Evolutionary conservation across 1,284 basidiomycete genomes (phyloP).

Genomic region (Trichosporon coremiiforme): DNA sequence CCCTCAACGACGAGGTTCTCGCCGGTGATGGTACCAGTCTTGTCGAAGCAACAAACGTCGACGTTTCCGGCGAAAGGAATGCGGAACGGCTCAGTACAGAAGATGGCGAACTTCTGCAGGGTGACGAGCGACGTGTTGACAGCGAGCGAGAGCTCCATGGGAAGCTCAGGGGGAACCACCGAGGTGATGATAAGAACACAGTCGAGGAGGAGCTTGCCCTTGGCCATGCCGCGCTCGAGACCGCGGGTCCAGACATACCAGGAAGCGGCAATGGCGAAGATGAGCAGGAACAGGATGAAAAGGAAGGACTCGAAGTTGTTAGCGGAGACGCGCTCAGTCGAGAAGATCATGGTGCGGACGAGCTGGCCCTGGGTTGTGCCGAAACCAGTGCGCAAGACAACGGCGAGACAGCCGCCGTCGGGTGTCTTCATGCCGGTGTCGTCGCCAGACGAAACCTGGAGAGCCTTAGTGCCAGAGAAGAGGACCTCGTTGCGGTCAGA

Average conservation of each 20-base stretch:
- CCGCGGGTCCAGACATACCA: conserved; percentile 97
- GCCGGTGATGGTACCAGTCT: conserved; percentile 94
- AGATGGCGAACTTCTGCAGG: conserved; percentile 89
- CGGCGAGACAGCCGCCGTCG: conserved; percentile 83
- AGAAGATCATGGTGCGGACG: conserved; percentile 96
- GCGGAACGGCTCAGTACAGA: conserved; percentile 95
- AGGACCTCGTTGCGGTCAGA: conserved; percentile 83
- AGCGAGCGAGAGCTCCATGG: conserved; percentile 92
- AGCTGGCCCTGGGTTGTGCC: conserved; percentile 94
- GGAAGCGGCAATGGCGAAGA: conserved; percentile 92
- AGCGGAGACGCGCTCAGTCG: conserved; percentile 88
- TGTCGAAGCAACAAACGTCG: conserved; percentile 96
- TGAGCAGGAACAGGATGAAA: conserved; percentile 92
- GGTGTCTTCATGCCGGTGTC: conserved; percentile 61
- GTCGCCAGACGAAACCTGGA: conserved; percentile 66
- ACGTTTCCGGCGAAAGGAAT: conserved; percentile 91
- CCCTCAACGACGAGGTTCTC: conserved; percentile 94
- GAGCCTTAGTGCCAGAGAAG: conserved; percentile 91
- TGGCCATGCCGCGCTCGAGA: conserved; percentile 86
- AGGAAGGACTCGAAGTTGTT: conserved; percentile 92
- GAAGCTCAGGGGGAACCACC: conserved; percentile 91
- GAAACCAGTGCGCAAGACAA: conserved; percentile 92
- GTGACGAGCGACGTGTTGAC: conserved; percentile 93
- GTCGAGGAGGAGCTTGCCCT: conserved; percentile 87
- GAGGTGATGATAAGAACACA: conserved; percentile 93